Percentiles rank a stretch among this genome's conserved stretches.
Conservation (phyloP, 2,329 filamentous ascomycete genomes). For the Aspergillus costaricaensis region DNA sequence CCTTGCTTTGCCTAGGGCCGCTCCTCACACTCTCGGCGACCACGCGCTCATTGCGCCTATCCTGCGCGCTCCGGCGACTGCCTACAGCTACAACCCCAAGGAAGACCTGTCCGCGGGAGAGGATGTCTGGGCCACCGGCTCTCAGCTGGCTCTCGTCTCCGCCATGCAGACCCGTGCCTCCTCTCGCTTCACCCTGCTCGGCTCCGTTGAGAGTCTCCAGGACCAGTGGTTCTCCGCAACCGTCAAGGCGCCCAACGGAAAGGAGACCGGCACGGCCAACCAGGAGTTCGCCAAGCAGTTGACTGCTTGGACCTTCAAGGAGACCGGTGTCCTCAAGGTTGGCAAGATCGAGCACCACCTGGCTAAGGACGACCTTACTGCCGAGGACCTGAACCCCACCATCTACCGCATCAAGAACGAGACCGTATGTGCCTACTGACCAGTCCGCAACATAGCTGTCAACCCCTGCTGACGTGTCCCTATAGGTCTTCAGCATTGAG, state of each 20-base stretch:
- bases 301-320: conserved; percentile 95
- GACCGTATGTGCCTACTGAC: conserved; percentile 66
- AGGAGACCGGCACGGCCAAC: conserved; percentile 70
- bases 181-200: conserved; percentile 81
- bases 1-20: conserved; percentile 77
- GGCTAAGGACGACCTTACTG: conserved; percentile 52
- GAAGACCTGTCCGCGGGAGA: conserved; percentile 73
- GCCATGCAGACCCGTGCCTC: conserved; percentile 90
- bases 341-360: conserved; percentile 78
- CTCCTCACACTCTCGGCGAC: conserved; percentile 79
- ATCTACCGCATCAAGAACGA: conserved; percentile 97
- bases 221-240: conserved; percentile 85
- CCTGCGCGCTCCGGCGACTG: conserved; percentile 76
- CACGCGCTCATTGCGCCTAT: conserved; percentile 78
- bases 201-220: conserved; percentile 82
- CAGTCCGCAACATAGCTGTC: not conserved
- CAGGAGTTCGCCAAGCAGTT: conserved; percentile 81
- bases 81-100: conserved; percentile 93
- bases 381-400: conserved; percentile 64
- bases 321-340: conserved; percentile 84
- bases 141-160: conserved; percentile 82
- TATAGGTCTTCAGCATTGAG: conserved; percentile 80
- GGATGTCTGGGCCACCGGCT: conserved; percentile 80
- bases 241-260: conserved; percentile 62
- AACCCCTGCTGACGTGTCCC: conserved; percentile 6